Evolutionary conservation across 108 stramenopile species (phyloP), one percentile per base, ranked within the genome.

Genomic region (Nannochloropsis gaditana): DNA sequence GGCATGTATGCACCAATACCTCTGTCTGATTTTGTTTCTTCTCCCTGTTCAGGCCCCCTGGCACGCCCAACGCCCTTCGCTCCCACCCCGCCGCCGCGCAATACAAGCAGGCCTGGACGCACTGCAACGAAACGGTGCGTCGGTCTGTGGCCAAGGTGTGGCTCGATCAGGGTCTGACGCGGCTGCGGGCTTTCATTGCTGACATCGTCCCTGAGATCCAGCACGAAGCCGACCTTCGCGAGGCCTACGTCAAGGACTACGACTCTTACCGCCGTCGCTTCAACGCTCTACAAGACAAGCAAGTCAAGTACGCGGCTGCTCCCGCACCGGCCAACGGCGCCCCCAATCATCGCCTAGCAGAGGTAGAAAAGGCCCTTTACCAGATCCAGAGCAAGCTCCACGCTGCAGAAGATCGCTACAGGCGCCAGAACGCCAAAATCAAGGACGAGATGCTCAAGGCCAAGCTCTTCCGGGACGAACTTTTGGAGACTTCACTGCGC

Each of bases 61-160:
- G 59, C 59, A 73, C 59, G 19, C 59, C 59, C n/a, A 73, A n/a
- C 59, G 59, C 59, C 59, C 59, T 73, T n/a, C 59, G 59, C 6
- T 73, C 59, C 59, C 59, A 73, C 59, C 59, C 59, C 59, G 59
- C 59, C 59, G 59, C 59, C 59, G 59, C 59, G 59, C 59, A 73
- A n/a, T 73, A 73, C 59, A 73, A 73, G n/a, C 59, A 73, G n/a
- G 59, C 59, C 59, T 73, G 59, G 59, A 2, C 19, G 59, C 59
- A 73, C n/a, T 73, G 59, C 59, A 73, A 73, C n/a, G 59, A 73
- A 73, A n/a, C 59, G 3, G 59, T 73, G 19, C 59, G 59, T 73
- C 59, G 59, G 19, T 73, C 59, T n/a, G n/a, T n/a, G 19, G n/a
- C 59, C 59, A 73, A 73, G n/a, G n/a, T 73, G 3, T 73, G 59